Conservation (phyloP, 306 rosid genomes). For the Vigna trinervia region DNA sequence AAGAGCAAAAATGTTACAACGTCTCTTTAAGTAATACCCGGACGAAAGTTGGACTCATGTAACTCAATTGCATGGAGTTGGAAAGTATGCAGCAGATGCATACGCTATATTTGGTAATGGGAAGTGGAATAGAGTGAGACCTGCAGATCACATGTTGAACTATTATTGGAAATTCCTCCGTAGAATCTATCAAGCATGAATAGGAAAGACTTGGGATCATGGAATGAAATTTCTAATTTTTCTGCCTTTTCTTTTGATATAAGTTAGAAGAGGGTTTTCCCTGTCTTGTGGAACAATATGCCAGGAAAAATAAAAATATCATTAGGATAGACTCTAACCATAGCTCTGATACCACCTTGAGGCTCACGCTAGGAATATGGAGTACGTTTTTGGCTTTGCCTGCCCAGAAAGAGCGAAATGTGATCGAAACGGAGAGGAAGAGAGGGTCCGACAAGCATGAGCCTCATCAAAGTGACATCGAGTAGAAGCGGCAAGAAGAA, state of each 20-base stretch:
- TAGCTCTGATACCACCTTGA: too few relatives aligned
- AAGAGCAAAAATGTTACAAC: too few relatives aligned
- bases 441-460: neutral
- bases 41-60: too few relatives aligned
- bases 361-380: too few relatives aligned
- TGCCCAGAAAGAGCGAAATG: neutral
- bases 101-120: slow-evolving; percentile 70
- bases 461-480: neutral
- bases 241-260: neutral
- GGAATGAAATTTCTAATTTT: neutral
- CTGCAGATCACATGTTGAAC: slow-evolving; percentile 55
- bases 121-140: slow-evolving; percentile 56
- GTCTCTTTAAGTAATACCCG: too few relatives aligned
- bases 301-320: too few relatives aligned
- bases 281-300: too few relatives aligned
- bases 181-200: neutral
- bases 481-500: neutral
- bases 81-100: slow-evolving; percentile 67
- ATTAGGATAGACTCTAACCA: too few relatives aligned
- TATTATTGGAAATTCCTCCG: slow-evolving; percentile 61
- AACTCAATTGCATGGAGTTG: too few relatives aligned
- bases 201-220: neutral
- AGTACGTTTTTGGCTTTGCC: neutral
- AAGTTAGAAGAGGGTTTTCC: too few relatives aligned
- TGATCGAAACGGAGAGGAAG: neutral